phyloP scores from a whole-genome alignment of 2,329 filamentous ascomycete species.

The Ophiostoma novo-ulmi region DNA sequence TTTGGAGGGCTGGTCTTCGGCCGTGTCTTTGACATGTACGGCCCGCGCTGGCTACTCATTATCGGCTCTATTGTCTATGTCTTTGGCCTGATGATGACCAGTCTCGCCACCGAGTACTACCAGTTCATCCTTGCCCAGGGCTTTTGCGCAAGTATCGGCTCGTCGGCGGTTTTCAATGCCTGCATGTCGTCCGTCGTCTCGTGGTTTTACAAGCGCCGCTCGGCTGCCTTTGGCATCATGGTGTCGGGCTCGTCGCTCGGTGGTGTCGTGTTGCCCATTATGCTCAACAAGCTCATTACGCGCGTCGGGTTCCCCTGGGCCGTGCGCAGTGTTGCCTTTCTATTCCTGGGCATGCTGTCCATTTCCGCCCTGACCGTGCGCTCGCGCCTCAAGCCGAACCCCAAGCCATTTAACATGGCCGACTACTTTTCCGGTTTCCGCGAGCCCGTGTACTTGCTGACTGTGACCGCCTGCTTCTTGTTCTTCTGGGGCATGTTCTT shows the following conservation, averaged over 20 bases:
- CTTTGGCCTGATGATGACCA: slow-evolving; percentile 58
- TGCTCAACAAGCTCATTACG: slow-evolving; percentile 49
- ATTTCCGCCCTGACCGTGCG: slow-evolving; percentile 34
- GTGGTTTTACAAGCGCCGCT: slow-evolving; percentile 47
- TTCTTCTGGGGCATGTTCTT: slow-evolving; percentile 53
- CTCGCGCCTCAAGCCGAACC: slow-evolving; percentile 35
- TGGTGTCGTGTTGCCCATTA: slow-evolving; percentile 53
- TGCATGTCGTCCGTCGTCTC: slow-evolving; percentile 37
- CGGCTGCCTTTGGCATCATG: slow-evolving; percentile 45
- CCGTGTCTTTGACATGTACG: slow-evolving; percentile 51
- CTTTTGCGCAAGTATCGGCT: slow-evolving; percentile 34
- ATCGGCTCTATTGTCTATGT: slow-evolving; percentile 53
- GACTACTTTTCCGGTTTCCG: slow-evolving; percentile 46
- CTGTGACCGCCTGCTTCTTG: slow-evolving; percentile 46
- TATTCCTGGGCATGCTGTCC: slow-evolving; percentile 35
- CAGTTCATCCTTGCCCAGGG: slow-evolving; percentile 40
- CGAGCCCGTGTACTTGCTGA: slow-evolving; percentile 43
- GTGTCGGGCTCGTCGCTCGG: slow-evolving; percentile 47
- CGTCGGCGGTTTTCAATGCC: slow-evolving; percentile 36
- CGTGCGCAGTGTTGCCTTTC: slow-evolving; percentile 37
- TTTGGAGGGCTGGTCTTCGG: slow-evolving; percentile 46
- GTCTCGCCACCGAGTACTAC: slow-evolving; percentile 41
- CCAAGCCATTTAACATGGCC: slow-evolving; percentile 40
- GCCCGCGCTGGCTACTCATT: slow-evolving; percentile 51
- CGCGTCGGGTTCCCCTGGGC: slow-evolving; percentile 42